Base-by-base conservation (phyloP, 257 asterid genomes). In the Petunia secreta region DNA sequence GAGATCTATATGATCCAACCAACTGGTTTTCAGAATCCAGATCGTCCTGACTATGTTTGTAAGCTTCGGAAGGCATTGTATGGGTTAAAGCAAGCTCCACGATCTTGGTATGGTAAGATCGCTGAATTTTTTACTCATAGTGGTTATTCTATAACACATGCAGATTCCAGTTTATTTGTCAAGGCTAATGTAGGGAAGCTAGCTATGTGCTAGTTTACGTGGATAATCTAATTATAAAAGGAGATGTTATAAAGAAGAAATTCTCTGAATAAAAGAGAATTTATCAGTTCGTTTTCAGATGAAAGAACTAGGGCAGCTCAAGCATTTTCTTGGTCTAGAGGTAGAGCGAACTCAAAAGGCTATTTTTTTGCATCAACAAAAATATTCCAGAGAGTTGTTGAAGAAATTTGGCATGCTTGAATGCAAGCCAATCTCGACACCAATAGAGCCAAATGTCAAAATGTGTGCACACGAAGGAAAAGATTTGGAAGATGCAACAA, bases 1-100 rank as follows among this genome's bases (percentile, higher is more conserved):
- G 81, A 78, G 15, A 77, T 77, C 11, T 77, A 58, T 37, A 77
- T 77, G 40, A 14, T 10, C 39, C 80, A 76, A 25, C 81, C 75
- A 44, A 40, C 25, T 44, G 75, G 75, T 0, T 78, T 78, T 11
- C 50, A 78, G 11, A 16, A 44, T 63, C 4, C 40, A 60, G 25
- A 6, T 44, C 55, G 41, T 44, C 81, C 58, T 0, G 8, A 43
- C 6, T 77, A 60, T 58, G 71, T 77, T 36, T 75, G 79, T 13
- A 75, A 75, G 4, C 55, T 71, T 41, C 1, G 10, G 14, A n/a
- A n/a, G n/a, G n/a, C n/a, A n/a, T n/a, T n/a, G n/a, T n/a, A n/a
- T n/a, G n/a, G n/a, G n/a, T n/a, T 63, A 8, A 63, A 63, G 0
- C 41, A 63, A 39, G 41, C 69, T 2, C 69, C 54, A 0, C 9